Percentiles rank a stretch among this genome's conserved stretches.
These are phyloP conservation scores for Cucurbita ficifolia DNA, from an alignment of 306 rosid genomes.

Conservation along the genomic window DNA sequence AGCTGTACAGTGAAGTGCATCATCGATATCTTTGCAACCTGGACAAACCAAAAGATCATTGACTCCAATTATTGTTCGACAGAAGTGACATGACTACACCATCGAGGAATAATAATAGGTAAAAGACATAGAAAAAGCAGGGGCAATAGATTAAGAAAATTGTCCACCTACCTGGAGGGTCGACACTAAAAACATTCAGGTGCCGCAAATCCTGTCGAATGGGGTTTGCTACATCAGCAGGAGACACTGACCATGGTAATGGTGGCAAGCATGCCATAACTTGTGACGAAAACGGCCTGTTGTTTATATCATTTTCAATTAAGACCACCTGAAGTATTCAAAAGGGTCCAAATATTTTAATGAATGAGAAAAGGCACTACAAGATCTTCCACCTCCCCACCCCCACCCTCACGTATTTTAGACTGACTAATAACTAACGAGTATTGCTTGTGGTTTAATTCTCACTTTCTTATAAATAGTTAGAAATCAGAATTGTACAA, in stretches of 20 bases:
- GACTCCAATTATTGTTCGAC: neutral
- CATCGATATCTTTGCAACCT: conserved; percentile 98
- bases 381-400: neutral
- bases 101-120: neutral
- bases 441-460: neutral
- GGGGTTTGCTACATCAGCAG: conserved; percentile 62
- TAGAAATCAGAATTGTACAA: neutral
- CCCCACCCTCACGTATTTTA: neutral
- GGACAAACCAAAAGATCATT: conserved; percentile 19
- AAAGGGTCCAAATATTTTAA: neutral
- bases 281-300: conserved; percentile 89
- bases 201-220: conserved; percentile 73
- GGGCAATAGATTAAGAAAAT: neutral
- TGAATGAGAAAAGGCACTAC: neutral
- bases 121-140: neutral
- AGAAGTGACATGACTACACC: neutral
- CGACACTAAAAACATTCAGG: conserved; percentile 71
- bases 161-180: conserved; percentile 73
- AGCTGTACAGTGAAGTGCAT: conserved; percentile 80
- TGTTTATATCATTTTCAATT: conserved; percentile 91
- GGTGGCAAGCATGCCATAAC: conserved; percentile 93
- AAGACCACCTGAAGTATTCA: conserved; percentile 65
- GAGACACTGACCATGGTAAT: conserved; percentile 83
- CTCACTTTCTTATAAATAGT: neutral
- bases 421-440: neutral